Conservation (phyloP, 2,329 filamentous ascomycete genomes). For the Bipolaris sorokiniana region DNA sequence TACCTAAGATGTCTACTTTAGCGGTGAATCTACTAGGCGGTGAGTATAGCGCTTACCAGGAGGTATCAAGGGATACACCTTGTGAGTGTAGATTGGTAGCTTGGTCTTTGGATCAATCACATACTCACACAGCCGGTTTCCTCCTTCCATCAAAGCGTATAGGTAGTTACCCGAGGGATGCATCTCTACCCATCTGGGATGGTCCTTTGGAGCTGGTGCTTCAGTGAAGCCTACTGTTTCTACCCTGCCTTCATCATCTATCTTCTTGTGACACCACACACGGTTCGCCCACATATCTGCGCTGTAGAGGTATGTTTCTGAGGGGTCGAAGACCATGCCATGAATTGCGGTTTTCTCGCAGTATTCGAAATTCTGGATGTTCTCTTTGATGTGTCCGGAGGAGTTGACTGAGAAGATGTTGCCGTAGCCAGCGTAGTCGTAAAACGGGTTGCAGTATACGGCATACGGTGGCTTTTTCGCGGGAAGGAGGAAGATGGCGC, state of each 20-base stretch:
- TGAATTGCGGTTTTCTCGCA: constrained; percentile 74
- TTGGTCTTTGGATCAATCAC: constrained; percentile 75
- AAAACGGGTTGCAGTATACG: constrained; percentile 91
- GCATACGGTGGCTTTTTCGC: constrained; percentile 77
- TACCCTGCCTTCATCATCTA: constrained; percentile 64
- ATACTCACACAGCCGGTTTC: constrained; percentile 83
- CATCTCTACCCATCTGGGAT: constrained; percentile 87
- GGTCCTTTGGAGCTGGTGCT: constrained; percentile 73
- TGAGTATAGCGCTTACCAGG: constrained; percentile 63
- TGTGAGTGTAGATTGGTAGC: constrained; percentile 78
- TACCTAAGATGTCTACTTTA: constrained; percentile 28
- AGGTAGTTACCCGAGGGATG: constrained; percentile 78
- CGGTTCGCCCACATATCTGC: constrained; percentile 79
- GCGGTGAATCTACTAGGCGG: neutral
- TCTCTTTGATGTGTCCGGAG: constrained; percentile 64
- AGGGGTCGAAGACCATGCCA: constrained; percentile 80
- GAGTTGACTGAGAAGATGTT: constrained; percentile 72
- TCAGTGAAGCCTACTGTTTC: constrained; percentile 74
- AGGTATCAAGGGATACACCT: constrained; percentile 78
- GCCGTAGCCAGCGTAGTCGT: constrained; percentile 80
- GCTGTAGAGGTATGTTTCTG: constrained; percentile 77
- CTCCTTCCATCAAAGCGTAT: constrained; percentile 89
- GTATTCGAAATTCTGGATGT: constrained; percentile 76
- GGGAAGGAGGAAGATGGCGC: constrained; percentile 86
- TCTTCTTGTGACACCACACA: constrained; percentile 83